Evolutionary conservation across 176 grass and related monocot genomes (phyloP).

Genomic region (Bonia amplexicaulis): DNA sequence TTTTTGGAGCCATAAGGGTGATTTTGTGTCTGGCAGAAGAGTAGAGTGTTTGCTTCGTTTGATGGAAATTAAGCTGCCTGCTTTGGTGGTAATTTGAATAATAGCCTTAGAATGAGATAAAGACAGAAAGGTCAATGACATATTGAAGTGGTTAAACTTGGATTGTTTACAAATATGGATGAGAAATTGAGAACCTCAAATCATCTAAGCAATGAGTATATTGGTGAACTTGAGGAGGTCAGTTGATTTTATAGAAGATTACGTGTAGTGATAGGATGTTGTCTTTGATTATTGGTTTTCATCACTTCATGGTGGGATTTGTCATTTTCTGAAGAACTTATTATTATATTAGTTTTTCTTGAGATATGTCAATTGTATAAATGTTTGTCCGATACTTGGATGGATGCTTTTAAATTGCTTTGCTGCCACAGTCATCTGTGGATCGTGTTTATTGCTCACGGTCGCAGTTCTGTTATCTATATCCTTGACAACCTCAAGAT

Average conservation of each 20-base stretch:
- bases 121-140: neutral
- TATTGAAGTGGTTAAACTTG: neutral
- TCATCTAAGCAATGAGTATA: neutral
- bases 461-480: neutral
- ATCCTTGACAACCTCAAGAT: conserved; percentile 50
- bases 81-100: neutral
- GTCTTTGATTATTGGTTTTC: neutral
- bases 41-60: neutral
- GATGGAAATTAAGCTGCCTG: neutral
- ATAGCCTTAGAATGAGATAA: neutral
- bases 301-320: neutral
- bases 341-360: neutral
- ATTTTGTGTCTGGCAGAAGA: neutral
- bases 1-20: neutral
- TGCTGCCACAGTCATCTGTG: neutral
- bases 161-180: neutral
- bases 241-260: neutral
- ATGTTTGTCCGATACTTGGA: neutral
- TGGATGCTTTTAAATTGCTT: conserved; percentile 11
- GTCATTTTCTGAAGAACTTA: neutral
- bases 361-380: neutral
- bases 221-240: neutral
- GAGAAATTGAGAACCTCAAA: neutral
- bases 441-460: neutral
- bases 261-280: neutral